These are phyloP conservation scores for Prototheca wickerhamii DNA, from an alignment of 163 green algal species.

Conservation along the genomic window DNA sequence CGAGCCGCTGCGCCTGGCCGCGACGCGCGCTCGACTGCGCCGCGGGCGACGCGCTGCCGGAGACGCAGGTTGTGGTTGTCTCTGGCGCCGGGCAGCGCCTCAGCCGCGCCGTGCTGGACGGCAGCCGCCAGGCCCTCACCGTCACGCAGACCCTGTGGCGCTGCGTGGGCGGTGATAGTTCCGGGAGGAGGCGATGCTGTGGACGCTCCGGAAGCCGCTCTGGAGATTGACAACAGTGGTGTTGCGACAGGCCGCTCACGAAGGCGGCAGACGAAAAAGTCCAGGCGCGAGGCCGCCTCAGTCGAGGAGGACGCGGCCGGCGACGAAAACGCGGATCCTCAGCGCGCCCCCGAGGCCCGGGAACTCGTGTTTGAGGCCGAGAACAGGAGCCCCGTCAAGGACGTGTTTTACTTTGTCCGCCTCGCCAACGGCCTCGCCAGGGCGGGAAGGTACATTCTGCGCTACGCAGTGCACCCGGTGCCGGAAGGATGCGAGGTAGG, in stretches of 20 bases:
- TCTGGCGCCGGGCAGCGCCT: conserved; percentile 32
- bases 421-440: not conserved
- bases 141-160: conserved; percentile 55
- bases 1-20: conserved; percentile 29
- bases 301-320: not conserved
- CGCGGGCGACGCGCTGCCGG: conserved; percentile 46
- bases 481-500: not conserved
- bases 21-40: conserved; percentile 21
- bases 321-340: conserved; percentile 18
- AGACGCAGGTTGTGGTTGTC: conserved; percentile 38
- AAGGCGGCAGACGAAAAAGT: conserved; percentile 26
- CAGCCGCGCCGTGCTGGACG: conserved; percentile 15
- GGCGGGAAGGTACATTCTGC: not conserved
- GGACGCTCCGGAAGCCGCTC: no score
- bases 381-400: conserved; percentile 47
- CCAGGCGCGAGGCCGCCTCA: not conserved
- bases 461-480: not conserved
- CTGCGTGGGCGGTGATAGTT: not conserved
- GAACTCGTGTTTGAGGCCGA: conserved; percentile 44
- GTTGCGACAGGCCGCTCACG: no score
- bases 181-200: not conserved
- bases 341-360: conserved; percentile 4
- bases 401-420: conserved; percentile 48
- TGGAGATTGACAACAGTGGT: no score
- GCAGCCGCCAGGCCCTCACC: conserved; percentile 24